Percentiles rank a stretch among this genome's conserved stretches.
These are phyloP conservation scores for Neonectria coccinea DNA, from an alignment of 2,329 filamentous ascomycete species.

Conservation along the genomic window DNA sequence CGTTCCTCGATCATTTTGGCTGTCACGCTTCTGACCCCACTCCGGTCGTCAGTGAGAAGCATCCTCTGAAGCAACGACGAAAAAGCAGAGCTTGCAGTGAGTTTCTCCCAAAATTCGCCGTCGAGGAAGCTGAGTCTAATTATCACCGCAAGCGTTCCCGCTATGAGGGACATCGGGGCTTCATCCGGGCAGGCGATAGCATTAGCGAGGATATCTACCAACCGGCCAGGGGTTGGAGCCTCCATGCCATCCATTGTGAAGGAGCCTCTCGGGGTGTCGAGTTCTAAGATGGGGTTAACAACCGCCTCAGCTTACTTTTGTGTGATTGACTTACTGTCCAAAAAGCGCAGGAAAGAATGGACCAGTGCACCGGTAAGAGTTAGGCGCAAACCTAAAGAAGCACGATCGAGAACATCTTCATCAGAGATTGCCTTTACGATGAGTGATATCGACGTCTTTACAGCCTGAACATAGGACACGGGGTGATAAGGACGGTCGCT, in stretches of 20 bases:
- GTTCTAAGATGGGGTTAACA: slow-evolving; percentile 31
- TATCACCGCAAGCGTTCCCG: slow-evolving; percentile 45
- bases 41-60: slow-evolving; percentile 46
- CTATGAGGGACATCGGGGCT: slow-evolving; percentile 42
- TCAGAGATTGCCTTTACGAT: slow-evolving; percentile 72
- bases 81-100: slow-evolving; percentile 40
- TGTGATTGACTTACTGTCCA: slow-evolving; percentile 40
- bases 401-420: slow-evolving; percentile 61
- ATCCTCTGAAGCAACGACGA: slow-evolving; percentile 39
- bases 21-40: slow-evolving; percentile 45
- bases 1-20: slow-evolving; percentile 51
- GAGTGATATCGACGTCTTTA: slow-evolving; percentile 63
- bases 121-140: slow-evolving; percentile 47
- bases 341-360: slow-evolving; percentile 45
- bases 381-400: slow-evolving; percentile 40
- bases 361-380: slow-evolving; percentile 47
- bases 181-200: slow-evolving; percentile 42
- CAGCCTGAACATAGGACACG: slow-evolving; percentile 48
- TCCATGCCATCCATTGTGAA: slow-evolving; percentile 19
- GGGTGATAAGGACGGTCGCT: slow-evolving; percentile 35
- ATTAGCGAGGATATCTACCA: slow-evolving; percentile 46
- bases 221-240: slow-evolving; percentile 36
- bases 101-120: slow-evolving; percentile 46
- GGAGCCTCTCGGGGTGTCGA: slow-evolving; percentile 29
- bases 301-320: background rate